Conservation (phyloP, 257 asterid genomes). For the Plantago ovata region DNA sequence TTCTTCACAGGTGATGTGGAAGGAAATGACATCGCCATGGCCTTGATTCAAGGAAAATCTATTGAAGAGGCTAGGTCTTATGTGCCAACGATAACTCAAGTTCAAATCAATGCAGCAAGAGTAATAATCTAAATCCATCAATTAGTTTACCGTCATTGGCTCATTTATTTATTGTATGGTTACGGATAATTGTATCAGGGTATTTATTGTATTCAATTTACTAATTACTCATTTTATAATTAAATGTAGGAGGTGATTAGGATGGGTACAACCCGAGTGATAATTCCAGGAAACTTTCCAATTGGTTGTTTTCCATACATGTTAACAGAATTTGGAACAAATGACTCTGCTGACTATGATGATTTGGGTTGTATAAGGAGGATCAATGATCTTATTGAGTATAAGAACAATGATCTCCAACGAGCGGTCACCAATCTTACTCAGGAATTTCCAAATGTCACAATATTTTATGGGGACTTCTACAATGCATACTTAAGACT, state of each 20-base stretch:
- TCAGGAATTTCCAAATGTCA: neutral
- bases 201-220: no score
- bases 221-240: no score
- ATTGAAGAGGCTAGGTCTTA: no score
- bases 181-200: no score
- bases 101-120: no score
- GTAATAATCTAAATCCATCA: no score
- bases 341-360: neutral
- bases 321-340: neutral
- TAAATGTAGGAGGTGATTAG: neutral
- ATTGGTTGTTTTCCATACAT: neutral
- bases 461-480: slow-evolving; percentile 12
- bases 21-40: no score
- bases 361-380: neutral
- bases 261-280: neutral
- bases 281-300: neutral
- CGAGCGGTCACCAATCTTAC: neutral
- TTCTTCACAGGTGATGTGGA: no score
- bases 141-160: no score
- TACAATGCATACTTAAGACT: slow-evolving; percentile 5
- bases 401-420: slow-evolving; percentile 3
- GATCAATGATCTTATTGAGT: slow-evolving; percentile 6
- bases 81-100: no score
- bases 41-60: no score
- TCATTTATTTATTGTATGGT: no score